Conservation (phyloP, 345 rosid genomes). For the Eutrema heterophyllum region DNA sequence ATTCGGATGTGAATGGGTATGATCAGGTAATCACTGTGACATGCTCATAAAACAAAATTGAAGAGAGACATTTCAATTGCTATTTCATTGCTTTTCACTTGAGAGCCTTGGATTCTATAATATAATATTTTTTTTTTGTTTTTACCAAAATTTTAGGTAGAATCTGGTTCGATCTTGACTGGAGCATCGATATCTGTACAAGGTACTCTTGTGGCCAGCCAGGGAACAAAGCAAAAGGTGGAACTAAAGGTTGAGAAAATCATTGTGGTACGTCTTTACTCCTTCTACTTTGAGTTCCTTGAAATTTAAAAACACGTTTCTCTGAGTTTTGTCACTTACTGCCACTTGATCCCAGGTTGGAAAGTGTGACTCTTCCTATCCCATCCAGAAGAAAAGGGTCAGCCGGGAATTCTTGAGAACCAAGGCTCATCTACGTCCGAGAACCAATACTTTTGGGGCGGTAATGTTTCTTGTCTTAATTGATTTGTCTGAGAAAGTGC, state of each 20-base stretch:
- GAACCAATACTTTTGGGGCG: constrained; percentile 94
- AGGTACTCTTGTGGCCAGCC: constrained; percentile 81
- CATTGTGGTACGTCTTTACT: constrained; percentile 49
- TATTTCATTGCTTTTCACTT: background rate
- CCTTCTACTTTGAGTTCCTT: background rate
- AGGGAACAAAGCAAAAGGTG: constrained; percentile 89
- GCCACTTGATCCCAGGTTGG: constrained; percentile 51
- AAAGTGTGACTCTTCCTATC: constrained; percentile 84
- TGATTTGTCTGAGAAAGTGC: background rate
- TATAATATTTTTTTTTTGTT: background rate
- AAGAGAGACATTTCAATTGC: background rate
- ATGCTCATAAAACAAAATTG: background rate
- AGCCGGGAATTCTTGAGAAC: constrained; percentile 92
- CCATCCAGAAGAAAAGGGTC: constrained; percentile 91
- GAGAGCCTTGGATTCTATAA: background rate
- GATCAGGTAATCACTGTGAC: constrained; percentile 56
- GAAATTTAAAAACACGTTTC: background rate
- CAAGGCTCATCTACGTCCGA: constrained; percentile 96
- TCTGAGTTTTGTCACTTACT: background rate
- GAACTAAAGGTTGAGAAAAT: constrained; percentile 81
- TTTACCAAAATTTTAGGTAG: constrained; percentile 36
- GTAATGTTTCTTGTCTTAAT: constrained; percentile 33
- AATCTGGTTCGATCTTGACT: constrained; percentile 70
- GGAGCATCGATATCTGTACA: constrained; percentile 83
- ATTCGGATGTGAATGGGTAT: constrained; percentile 72